These are phyloP conservation scores for Penicillium rolfsii DNA, from an alignment of 2,329 filamentous ascomycete genomes.

Conservation along the genomic window DNA sequence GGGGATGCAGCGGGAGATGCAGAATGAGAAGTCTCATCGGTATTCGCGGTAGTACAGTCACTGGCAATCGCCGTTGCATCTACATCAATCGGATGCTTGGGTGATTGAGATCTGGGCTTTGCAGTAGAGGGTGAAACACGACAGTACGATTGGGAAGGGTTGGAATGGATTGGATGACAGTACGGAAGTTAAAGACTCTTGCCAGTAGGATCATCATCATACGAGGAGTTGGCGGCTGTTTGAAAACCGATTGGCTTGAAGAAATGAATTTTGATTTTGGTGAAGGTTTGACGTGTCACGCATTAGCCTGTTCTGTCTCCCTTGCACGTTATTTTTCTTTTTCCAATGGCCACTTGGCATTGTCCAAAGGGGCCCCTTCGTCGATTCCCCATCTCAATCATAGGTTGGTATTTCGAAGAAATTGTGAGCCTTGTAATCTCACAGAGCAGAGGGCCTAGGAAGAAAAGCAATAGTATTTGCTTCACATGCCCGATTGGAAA, in stretches of 20 bases:
- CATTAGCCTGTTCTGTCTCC: not conserved
- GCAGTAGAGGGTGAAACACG: not conserved
- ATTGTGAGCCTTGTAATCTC: not conserved
- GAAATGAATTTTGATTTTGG: not conserved
- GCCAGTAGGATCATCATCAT: not conserved
- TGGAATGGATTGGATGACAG: not conserved
- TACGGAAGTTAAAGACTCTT: not conserved
- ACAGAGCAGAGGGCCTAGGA: not conserved
- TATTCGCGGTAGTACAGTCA: not conserved
- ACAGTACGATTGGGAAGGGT: not conserved
- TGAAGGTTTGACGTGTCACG: not conserved
- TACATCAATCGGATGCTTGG: not conserved
- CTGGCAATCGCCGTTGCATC: not conserved
- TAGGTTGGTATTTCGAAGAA: not conserved
- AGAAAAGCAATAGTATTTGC: not conserved
- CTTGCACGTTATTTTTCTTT: not conserved
- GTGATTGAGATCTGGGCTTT: not conserved
- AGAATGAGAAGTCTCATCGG: not conserved
- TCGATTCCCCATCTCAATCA: not conserved
- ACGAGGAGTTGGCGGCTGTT: slow-evolving; percentile 22
- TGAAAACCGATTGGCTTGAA: slow-evolving; percentile 9
- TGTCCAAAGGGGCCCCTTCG: not conserved
- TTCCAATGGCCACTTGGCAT: not conserved
- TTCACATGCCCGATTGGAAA: not conserved
- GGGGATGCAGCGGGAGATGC: slow-evolving; percentile 10